Evolutionary conservation across 345 rosid species (phyloP).

Genomic region (Salix caprea): DNA sequence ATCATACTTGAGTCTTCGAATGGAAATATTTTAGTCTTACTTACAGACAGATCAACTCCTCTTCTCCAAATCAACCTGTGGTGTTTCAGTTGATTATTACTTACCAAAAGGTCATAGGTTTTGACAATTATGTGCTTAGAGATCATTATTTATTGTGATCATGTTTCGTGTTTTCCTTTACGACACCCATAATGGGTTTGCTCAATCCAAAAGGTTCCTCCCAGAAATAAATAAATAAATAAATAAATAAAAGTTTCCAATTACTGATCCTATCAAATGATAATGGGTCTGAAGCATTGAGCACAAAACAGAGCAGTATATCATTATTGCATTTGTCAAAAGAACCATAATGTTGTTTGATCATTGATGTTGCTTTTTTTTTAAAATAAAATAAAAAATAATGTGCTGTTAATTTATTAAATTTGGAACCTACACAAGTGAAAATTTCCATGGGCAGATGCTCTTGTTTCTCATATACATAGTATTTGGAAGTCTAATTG

Average conservation of each 20-base stretch:
- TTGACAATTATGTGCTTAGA: constrained; percentile 35
- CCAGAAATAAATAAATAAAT: no score
- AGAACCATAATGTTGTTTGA: constrained; percentile 9
- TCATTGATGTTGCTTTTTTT: no score
- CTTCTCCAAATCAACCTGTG: constrained; percentile 9
- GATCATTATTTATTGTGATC: constrained; percentile 19
- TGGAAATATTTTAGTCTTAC: background rate
- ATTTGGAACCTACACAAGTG: background rate
- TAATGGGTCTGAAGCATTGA: background rate
- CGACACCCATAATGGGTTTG: constrained; percentile 10
- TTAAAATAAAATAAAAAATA: no score
- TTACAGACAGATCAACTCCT: constrained; percentile 5
- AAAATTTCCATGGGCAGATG: background rate
- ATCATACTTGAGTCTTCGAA: background rate
- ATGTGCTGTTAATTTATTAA: background rate
- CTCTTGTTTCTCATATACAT: background rate
- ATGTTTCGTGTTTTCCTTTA: background rate
- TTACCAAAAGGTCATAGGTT: constrained; percentile 42
- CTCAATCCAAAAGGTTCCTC: constrained; percentile 1
- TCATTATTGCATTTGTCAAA: constrained; percentile 16
- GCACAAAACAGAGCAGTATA: background rate
- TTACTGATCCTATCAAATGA: constrained; percentile 16
- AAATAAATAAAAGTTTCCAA: background rate
- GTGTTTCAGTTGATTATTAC: constrained; percentile 32
- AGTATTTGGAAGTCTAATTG: background rate